Evolutionary conservation across 2,329 filamentous ascomycete species (phyloP).

Genomic region (Graphilbum fragrans): DNA sequence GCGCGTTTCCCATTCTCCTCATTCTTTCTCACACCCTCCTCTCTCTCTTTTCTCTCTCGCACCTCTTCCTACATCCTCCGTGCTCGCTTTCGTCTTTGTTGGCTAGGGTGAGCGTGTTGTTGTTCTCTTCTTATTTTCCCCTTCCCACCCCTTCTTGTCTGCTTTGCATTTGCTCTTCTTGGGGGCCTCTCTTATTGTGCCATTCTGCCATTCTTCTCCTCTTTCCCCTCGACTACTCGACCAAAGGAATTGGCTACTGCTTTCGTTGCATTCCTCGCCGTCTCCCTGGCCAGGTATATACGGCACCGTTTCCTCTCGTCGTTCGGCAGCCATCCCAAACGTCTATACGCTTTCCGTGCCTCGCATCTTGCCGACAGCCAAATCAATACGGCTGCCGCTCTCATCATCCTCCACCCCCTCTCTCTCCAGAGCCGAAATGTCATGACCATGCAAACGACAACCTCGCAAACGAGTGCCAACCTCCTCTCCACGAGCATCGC

Average conservation of each 20-base stretch:
- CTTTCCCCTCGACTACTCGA: neutral
- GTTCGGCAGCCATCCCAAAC: no score
- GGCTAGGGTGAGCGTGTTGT: neutral
- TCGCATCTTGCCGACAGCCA: neutral
- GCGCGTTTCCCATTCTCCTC: neutral
- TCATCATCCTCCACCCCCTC: neutral
- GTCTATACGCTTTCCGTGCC: no score
- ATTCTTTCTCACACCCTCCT: neutral
- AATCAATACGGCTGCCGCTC: neutral
- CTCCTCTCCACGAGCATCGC: slow-evolving; percentile 17
- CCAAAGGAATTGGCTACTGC: neutral
- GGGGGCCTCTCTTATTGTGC: no score
- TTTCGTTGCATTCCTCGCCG: no score
- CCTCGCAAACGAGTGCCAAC: slow-evolving; percentile 16
- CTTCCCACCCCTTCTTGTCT: neutral
- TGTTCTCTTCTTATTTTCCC: neutral
- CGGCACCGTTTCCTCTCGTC: neutral
- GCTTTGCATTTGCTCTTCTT: neutral
- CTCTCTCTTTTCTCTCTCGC: neutral
- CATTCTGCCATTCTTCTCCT: neutral
- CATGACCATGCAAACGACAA: slow-evolving; percentile 26
- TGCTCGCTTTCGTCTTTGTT: neutral
- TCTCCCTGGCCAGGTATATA: no score
- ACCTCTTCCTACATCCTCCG: neutral
- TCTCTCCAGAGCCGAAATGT: slow-evolving; percentile 14